phyloP scores from a whole-genome alignment of 306 rosid genomes.

The Ormosia emarginata region DNA sequence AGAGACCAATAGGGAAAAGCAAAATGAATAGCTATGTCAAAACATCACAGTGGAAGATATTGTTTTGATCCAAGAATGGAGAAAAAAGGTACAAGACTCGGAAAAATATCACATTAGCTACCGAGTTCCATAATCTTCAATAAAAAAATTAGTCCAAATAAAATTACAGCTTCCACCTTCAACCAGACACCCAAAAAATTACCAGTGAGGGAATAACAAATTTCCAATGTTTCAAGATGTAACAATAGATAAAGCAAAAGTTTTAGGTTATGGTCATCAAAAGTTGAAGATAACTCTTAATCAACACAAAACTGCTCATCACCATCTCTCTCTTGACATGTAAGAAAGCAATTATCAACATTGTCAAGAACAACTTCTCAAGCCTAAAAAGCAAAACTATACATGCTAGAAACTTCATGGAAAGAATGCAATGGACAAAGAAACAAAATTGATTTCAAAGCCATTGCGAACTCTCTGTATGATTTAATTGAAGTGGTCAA shows the following conservation, averaged over 20 bases:
- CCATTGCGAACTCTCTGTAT: background rate
- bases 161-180: too few relatives aligned
- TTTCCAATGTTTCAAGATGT: too few relatives aligned
- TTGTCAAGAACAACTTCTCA: background rate
- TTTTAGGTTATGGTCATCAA: background rate
- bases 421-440: background rate
- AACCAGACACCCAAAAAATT: too few relatives aligned
- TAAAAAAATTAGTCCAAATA: too few relatives aligned
- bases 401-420: background rate
- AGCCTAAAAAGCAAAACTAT: background rate
- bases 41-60: too few relatives aligned
- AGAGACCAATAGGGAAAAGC: background rate
- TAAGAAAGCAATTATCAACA: conserved; percentile 1
- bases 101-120: too few relatives aligned
- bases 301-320: conserved; percentile 18
- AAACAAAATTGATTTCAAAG: background rate
- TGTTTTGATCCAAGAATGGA: too few relatives aligned
- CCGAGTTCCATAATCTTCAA: too few relatives aligned
- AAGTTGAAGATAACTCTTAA: conserved; percentile 21
- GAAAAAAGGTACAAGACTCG: too few relatives aligned
- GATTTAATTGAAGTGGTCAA: background rate
- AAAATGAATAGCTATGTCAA: background rate
- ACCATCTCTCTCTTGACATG: conserved; percentile 29
- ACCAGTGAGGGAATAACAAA: too few relatives aligned
- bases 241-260: too few relatives aligned